Percentiles rank a stretch among this genome's conserved stretches.
These are phyloP conservation scores for Aspergillus uvarum DNA, from an alignment of 2,329 filamentous ascomycete genomes.

Conservation along the genomic window DNA sequence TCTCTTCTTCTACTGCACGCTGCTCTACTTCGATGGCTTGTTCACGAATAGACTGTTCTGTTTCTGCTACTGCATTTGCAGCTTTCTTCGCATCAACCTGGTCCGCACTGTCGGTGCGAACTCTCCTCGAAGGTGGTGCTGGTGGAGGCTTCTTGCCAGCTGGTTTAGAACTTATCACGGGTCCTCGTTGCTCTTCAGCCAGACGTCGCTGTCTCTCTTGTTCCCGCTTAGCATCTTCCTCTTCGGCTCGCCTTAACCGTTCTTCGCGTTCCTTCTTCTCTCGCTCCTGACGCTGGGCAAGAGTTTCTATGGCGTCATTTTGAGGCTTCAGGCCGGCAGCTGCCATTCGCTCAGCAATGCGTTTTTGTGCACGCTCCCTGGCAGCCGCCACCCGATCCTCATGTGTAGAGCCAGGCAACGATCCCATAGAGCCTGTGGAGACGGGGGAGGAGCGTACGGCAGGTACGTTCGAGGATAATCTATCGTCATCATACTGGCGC, in stretches of 20 bases:
- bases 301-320: slow-evolving; percentile 73
- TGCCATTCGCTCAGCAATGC: slow-evolving; percentile 93
- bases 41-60: slow-evolving; percentile 59
- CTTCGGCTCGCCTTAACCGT: slow-evolving; percentile 84
- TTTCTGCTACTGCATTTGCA: slow-evolving; percentile 61
- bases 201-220: slow-evolving; percentile 80
- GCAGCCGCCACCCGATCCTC: slow-evolving; percentile 95
- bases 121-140: slow-evolving; percentile 70
- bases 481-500: slow-evolving; percentile 51
- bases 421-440: slow-evolving; percentile 61
- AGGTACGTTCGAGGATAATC: slow-evolving; percentile 46
- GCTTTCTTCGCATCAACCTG: slow-evolving; percentile 58
- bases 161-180: slow-evolving; percentile 58
- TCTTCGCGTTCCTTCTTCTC: slow-evolving; percentile 85
- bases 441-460: slow-evolving; percentile 45
- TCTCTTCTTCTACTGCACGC: slow-evolving; percentile 71
- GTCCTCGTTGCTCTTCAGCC: slow-evolving; percentile 66
- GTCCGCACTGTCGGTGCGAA: slow-evolving; percentile 54
- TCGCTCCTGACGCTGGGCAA: slow-evolving; percentile 81
- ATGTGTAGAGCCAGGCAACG: slow-evolving; percentile 81
- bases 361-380: slow-evolving; percentile 92
- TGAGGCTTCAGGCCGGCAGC: slow-evolving; percentile 88
- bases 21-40: slow-evolving; percentile 63
- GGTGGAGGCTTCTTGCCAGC: slow-evolving; percentile 71
- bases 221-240: slow-evolving; percentile 87